Evolutionary conservation across 331 rosid genomes (phyloP).

Genomic region (Malus hybrid): DNA sequence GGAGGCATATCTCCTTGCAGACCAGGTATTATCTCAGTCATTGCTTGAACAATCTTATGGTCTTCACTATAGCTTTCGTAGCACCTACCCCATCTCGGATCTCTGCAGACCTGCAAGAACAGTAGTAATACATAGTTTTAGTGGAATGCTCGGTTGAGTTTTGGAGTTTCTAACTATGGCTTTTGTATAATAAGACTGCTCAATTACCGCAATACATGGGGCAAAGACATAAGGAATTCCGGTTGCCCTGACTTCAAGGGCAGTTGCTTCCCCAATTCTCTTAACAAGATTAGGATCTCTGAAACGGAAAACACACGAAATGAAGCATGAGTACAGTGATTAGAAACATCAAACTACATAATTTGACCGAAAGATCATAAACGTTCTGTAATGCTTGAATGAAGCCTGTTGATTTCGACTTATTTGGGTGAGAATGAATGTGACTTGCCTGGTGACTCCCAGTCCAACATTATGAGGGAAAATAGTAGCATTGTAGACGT

Average conservation of each 20-base stretch:
- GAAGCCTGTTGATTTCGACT: not conserved
- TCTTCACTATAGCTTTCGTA: constrained; percentile 72
- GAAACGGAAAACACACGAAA: not conserved
- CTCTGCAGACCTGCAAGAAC: constrained; percentile 54
- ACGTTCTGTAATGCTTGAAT: not conserved
- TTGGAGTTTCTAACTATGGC: not conserved
- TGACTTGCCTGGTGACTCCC: constrained; percentile 67
- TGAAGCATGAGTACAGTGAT: not conserved
- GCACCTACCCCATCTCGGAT: constrained; percentile 77
- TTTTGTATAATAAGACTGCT: not conserved
- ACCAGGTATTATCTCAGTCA: constrained; percentile 65
- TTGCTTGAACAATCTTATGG: constrained; percentile 41
- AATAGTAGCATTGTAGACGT: constrained; percentile 63
- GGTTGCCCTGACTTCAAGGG: constrained; percentile 63
- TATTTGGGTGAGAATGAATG: not conserved
- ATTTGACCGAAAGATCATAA: not conserved
- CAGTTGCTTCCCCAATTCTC: constrained; percentile 65
- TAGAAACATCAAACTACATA: not conserved
- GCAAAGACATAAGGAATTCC: constrained; percentile 62
- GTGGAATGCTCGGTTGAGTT: not conserved
- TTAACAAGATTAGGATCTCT: constrained; percentile 56
- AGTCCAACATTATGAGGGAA: constrained; percentile 81
- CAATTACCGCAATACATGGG: constrained; percentile 64
- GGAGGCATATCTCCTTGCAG: constrained; percentile 61
- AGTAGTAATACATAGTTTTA: not conserved